Percentiles rank a stretch among this genome's conserved stretches.
phyloP scores from a whole-genome alignment of 2,329 filamentous ascomycete species.

The Colletotrichum costaricense region DNA sequence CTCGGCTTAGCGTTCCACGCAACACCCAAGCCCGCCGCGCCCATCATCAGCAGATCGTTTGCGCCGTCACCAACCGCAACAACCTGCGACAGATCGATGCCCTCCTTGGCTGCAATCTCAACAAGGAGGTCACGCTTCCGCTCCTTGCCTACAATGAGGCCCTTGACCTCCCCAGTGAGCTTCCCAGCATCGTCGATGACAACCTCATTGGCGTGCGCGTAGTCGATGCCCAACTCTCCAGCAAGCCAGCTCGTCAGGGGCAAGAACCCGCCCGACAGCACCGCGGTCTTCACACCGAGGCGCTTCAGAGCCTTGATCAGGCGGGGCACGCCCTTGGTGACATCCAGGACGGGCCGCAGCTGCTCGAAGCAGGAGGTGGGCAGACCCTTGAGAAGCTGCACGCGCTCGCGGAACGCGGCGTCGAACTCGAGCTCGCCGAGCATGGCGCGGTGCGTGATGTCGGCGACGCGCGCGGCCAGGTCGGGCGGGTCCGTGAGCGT shows the following conservation, averaged over 20 bases:
- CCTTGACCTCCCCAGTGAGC: constrained; percentile 79
- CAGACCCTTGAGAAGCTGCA: constrained; percentile 83
- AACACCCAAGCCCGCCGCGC: constrained; percentile 78
- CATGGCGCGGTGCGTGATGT: constrained; percentile 95
- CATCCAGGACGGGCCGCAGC: constrained; percentile 78
- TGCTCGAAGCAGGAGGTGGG: constrained; percentile 82
- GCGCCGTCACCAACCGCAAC: constrained; percentile 85
- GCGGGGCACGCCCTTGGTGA: constrained; percentile 83
- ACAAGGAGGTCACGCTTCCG: constrained; percentile 78
- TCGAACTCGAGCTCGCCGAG: constrained; percentile 95
- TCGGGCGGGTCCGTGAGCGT: constrained; percentile 76
- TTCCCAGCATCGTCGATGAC: constrained; percentile 68
- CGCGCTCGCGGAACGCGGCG: constrained; percentile 82
- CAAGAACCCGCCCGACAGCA: constrained; percentile 91
- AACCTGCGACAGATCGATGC: constrained; percentile 72
- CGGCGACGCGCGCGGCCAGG: constrained; percentile 83
- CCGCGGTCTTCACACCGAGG: constrained; percentile 87
- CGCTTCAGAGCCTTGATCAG: constrained; percentile 80
- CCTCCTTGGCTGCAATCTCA: constrained; percentile 76
- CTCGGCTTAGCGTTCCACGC: constrained; percentile 88
- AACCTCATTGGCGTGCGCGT: constrained; percentile 90
- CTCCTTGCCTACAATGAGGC: constrained; percentile 80
- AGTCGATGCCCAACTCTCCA: constrained; percentile 82
- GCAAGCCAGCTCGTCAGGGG: constrained; percentile 91
- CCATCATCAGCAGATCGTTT: constrained; percentile 86